phyloP scores from a whole-genome alignment of 345 rosid species.

The Cardamine chenopodiifolia region DNA sequence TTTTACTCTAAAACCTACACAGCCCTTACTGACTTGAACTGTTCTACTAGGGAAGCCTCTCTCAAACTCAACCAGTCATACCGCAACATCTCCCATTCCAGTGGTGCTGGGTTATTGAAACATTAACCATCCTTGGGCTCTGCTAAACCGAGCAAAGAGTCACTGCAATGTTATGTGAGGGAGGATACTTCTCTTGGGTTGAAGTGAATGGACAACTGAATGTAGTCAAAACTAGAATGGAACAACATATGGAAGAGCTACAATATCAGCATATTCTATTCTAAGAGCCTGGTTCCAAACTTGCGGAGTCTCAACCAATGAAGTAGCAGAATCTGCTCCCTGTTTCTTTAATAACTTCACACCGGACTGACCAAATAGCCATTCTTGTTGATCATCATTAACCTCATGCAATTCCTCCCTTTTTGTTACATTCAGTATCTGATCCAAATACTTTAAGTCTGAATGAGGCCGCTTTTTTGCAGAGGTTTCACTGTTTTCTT shows the following conservation, averaged over 20 bases:
- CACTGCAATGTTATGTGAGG: neutral
- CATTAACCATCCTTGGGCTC: neutral
- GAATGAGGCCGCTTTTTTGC: slow-evolving; percentile 66
- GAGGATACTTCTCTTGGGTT: slow-evolving; percentile 22
- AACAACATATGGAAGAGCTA: slow-evolving; percentile 77
- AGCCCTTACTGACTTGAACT: neutral
- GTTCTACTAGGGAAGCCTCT: slow-evolving; percentile 14
- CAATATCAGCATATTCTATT: slow-evolving; percentile 63
- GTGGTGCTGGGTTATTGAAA: neutral
- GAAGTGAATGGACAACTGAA: slow-evolving; percentile 4
- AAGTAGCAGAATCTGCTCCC: slow-evolving; percentile 32
- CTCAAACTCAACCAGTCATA: slow-evolving; percentile 18
- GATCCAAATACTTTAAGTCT: slow-evolving; percentile 60
- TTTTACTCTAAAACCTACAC: slow-evolving; percentile 31
- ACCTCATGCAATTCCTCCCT: slow-evolving; percentile 50
- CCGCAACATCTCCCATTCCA: slow-evolving; percentile 10
- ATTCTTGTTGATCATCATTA: slow-evolving; percentile 58
- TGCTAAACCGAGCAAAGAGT: slow-evolving; percentile 8
- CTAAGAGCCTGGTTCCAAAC: slow-evolving; percentile 72
- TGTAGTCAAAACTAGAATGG: slow-evolving; percentile 56
- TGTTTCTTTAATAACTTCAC: slow-evolving; percentile 42
- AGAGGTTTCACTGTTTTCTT: slow-evolving; percentile 47
- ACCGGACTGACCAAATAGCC: slow-evolving; percentile 54
- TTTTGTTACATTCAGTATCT: slow-evolving; percentile 59
- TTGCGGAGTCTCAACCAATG: slow-evolving; percentile 30